Percentiles rank a stretch among this genome's conserved stretches.
Evolutionary conservation across 129 eudicot genomes (phyloP).

Genomic region (carrot (Daucus carota)): DNA sequence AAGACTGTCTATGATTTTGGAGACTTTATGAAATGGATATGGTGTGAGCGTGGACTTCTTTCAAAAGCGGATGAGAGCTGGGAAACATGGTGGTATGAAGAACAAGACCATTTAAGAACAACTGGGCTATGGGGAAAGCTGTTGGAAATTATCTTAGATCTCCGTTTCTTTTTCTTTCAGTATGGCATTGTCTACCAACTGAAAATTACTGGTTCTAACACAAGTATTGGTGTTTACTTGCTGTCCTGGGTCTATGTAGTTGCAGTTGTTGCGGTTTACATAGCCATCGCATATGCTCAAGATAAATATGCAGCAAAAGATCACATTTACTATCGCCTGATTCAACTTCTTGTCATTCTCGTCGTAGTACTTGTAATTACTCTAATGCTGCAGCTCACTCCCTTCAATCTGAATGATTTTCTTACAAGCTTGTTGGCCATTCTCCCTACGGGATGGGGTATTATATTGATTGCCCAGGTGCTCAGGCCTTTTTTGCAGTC

Average conservation of each 20-base stretch:
- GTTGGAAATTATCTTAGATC: slow-evolving; percentile 66
- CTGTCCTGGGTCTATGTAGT: slow-evolving; percentile 68
- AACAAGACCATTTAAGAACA: slow-evolving; percentile 74
- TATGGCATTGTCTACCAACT: slow-evolving; percentile 87
- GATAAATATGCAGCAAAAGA: slow-evolving; percentile 63
- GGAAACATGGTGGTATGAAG: slow-evolving; percentile 99
- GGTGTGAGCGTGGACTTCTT: slow-evolving; percentile 54
- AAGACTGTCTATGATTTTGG: slow-evolving; percentile 87
- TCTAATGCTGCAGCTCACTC: slow-evolving; percentile 49
- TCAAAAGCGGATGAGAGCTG: slow-evolving; percentile 75
- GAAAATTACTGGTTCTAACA: slow-evolving; percentile 36
- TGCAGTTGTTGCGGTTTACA: slow-evolving; percentile 37
- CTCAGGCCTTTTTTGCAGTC: slow-evolving; percentile 78
- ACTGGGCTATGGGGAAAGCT: slow-evolving; percentile 93
- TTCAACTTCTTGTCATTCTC: slow-evolving; percentile 53
- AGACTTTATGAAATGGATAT: slow-evolving; percentile 68
- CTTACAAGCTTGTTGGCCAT: slow-evolving; percentile 65
- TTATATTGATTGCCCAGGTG: slow-evolving; percentile 69
- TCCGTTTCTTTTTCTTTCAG: slow-evolving; percentile 84
- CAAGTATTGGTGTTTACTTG: slow-evolving; percentile 63
- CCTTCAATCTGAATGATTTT: slow-evolving; percentile 39
- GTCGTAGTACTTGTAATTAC: slow-evolving; percentile 34
- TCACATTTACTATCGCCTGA: slow-evolving; percentile 58
- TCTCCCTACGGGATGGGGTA: slow-evolving; percentile 95
- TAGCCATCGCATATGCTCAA: slow-evolving; percentile 60